phyloP scores from a whole-genome alignment of 192 early-diverging fungal species.

The Coemansia sp. region DNA sequence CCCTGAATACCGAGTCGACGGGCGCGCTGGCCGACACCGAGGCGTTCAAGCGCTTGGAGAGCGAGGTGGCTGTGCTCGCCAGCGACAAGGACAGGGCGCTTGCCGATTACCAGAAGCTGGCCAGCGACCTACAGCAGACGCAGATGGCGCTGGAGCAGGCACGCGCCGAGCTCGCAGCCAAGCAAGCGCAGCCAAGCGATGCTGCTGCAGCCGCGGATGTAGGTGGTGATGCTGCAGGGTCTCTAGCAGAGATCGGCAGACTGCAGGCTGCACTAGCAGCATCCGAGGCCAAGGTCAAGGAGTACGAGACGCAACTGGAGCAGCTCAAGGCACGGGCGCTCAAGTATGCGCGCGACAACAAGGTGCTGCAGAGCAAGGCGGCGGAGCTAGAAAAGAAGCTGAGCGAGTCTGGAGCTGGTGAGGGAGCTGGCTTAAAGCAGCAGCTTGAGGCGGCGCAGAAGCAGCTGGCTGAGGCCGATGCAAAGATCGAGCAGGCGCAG shows the following conservation, averaged over 20 bases:
- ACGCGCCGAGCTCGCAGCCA: conserved; percentile 6
- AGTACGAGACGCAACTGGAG: conserved; percentile 35
- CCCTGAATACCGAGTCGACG: conserved; percentile 5
- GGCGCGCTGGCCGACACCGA: conserved; percentile 10
- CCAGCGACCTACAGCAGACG: conserved; percentile 14
- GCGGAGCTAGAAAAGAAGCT: conserved; percentile 28
- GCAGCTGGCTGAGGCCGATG: conserved; percentile 37
- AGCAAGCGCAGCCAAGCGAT: conserved; percentile 9
- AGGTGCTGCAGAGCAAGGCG: conserved; percentile 24
- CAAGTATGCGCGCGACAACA: conserved; percentile 41
- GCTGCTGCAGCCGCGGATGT: not conserved
- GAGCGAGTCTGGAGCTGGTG: conserved; percentile 1
- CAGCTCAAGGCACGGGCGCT: conserved; percentile 35
- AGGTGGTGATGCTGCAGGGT: conserved; percentile 9
- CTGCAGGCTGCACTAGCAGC: conserved; percentile 54
- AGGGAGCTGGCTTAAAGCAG: not conserved
- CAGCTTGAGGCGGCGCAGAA: conserved; percentile 24
- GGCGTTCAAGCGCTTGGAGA: conserved; percentile 12
- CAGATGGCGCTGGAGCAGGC: conserved; percentile 11
- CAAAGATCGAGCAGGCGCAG: conserved; percentile 39
- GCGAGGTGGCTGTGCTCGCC: conserved; percentile 24
- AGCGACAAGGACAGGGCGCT: conserved; percentile 43
- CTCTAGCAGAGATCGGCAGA: conserved; percentile 23
- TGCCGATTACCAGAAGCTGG: conserved; percentile 28
- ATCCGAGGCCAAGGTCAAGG: conserved; percentile 32